A percentile compares a stretch with the other conserved stretches of the same genome.
Conservation (phyloP, 2,329 filamentous ascomycete genomes). For the Lasiodiplodia theobromae region DNA sequence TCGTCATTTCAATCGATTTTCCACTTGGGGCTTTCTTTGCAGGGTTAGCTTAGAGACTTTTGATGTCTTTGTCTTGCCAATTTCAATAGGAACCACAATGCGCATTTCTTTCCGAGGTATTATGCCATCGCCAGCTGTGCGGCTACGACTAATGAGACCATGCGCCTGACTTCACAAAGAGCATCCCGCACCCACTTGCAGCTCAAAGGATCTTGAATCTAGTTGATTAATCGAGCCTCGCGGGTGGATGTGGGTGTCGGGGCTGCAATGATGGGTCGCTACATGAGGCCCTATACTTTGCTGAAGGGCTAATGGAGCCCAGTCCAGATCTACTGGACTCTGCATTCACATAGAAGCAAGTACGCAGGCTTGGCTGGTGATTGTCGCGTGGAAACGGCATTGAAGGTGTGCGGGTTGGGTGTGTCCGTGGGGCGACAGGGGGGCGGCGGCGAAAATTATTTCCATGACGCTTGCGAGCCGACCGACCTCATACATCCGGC, state of each 20-base stretch:
- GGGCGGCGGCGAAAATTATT: slow-evolving; percentile 25
- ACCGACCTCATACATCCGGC: slow-evolving; percentile 20
- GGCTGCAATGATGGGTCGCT: background rate
- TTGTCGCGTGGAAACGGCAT: background rate
- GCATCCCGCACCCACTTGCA: background rate
- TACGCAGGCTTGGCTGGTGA: too few species aligned
- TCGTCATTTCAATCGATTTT: too few species aligned
- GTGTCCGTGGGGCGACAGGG: background rate
- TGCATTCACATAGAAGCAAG: background rate
- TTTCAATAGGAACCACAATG: background rate
- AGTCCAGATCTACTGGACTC: background rate
- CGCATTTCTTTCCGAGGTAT: too few species aligned
- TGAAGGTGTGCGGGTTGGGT: background rate
- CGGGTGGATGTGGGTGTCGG: background rate
- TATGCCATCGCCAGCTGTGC: background rate
- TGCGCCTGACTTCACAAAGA: background rate
- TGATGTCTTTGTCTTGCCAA: background rate
- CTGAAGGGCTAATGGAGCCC: background rate
- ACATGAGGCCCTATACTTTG: background rate
- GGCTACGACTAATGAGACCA: background rate
- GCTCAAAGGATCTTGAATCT: background rate
- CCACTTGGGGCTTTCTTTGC: too few species aligned
- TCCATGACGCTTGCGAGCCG: slow-evolving; percentile 13
- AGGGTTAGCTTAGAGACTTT: too few species aligned
- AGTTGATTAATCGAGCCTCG: background rate